Conservation (phyloP, 2,329 filamentous ascomycete genomes). For the Hypocrella siamensis region DNA sequence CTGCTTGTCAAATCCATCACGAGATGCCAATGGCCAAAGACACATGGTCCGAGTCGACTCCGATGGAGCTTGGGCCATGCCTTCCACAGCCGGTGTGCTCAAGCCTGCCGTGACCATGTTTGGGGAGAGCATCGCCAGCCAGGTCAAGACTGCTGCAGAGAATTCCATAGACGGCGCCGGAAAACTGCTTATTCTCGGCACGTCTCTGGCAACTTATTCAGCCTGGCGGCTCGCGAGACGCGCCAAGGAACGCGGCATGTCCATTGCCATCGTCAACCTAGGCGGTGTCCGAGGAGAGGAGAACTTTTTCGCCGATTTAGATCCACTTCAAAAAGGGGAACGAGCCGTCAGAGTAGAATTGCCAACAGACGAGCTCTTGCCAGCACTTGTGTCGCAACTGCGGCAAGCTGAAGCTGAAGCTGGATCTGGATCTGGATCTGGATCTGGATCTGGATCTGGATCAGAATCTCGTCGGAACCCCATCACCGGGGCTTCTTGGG, state of each 20-base stretch:
- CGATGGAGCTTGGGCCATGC: constrained; percentile 62
- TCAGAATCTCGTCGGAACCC: constrained; percentile 4
- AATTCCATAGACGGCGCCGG: constrained; percentile 62
- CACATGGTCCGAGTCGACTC: constrained; percentile 52
- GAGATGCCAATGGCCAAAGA: constrained; percentile 34
- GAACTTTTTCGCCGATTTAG: constrained; percentile 45
- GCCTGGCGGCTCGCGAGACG: constrained; percentile 80
- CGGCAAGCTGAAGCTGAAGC: constrained; percentile 9
- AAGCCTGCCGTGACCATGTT: constrained; percentile 97
- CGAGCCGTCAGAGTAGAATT: constrained; percentile 40
- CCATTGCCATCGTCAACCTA: constrained; percentile 76
- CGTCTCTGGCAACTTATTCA: constrained; percentile 85
- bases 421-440: background rate
- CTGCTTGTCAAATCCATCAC: constrained; percentile 52
- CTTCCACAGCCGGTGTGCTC: constrained; percentile 59
- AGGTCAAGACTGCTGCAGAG: constrained; percentile 64
- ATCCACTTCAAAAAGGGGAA: constrained; percentile 32
- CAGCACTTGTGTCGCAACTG: constrained; percentile 37
- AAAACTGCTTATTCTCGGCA: constrained; percentile 67
- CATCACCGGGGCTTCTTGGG: background rate
- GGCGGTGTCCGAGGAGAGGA: constrained; percentile 73
- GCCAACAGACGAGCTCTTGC: constrained; percentile 41
- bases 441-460: no score
- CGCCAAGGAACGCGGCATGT: constrained; percentile 68
- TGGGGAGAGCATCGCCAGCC: constrained; percentile 63